Evolutionary conservation across 495 filamentous ascomycete genomes (phyloP).

Genomic region (Talaromyces borbonicus): DNA sequence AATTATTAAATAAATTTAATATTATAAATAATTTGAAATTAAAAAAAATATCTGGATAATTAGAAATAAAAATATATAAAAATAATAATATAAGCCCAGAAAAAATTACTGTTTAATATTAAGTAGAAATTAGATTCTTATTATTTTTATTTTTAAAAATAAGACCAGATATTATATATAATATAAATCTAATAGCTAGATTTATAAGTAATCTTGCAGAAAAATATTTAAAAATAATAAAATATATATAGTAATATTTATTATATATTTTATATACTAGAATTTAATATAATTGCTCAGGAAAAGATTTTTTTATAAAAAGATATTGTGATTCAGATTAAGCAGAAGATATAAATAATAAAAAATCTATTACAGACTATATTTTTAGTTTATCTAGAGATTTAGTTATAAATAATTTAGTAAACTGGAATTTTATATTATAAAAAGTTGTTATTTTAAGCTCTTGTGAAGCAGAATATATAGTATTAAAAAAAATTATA

Average conservation of each 20-base stretch:
- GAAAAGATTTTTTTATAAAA: not conserved
- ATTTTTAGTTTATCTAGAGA: not conserved
- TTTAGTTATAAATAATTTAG: not conserved
- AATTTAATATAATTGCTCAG: too few relatives aligned
- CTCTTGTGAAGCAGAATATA: slow-evolving; percentile 10
- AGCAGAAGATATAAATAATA: not conserved
- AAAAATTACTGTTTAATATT: not conserved
- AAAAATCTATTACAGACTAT: not conserved
- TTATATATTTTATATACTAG: not conserved
- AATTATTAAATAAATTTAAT: not conserved
- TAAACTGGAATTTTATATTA: not conserved
- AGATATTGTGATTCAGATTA: not conserved
- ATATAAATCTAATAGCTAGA: not conserved
- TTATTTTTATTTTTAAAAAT: not conserved
- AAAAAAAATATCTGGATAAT: not conserved
- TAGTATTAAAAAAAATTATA: slow-evolving; percentile 12
- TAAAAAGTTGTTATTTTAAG: slow-evolving; percentile 8
- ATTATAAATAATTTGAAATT: not conserved
- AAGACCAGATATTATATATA: not conserved
- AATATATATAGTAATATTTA: not conserved
- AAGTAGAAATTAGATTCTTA: not conserved
- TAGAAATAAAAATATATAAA: not conserved
- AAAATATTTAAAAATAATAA: not conserved
- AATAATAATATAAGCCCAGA: not conserved
- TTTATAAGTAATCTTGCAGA: not conserved